Evolutionary conservation across 2,329 filamentous ascomycete species (phyloP), one percentile per base, ranked within the genome.

Genomic region (Penicillium polonicum): DNA sequence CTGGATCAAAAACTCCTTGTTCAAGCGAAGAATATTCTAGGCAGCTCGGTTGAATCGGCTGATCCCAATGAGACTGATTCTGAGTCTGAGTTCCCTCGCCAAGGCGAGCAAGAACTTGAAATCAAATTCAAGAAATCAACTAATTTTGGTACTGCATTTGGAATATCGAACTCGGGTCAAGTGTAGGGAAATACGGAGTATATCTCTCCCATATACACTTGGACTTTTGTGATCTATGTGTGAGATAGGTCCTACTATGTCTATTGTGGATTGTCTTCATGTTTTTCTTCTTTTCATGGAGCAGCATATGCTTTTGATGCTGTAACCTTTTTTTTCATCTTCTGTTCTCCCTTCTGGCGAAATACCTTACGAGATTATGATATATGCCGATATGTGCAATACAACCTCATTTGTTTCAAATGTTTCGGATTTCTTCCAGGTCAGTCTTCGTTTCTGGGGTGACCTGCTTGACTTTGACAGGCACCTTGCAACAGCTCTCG

Each of bases 61-160:
- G 64, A 65, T 27, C 50, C 61, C 27, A 61, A 70, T 6, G 67
- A 72, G 52, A 41, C 55, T 6, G 67, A 71, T 17, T 44, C 62
- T 33, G 68, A 69, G 36, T 35, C 63, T 44, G 68, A 68, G 31
- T 35, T 59, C 19, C 60, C 70, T 45, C 56, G 46, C 10, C 67
- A 67, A 45, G 61, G 64, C 41, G 68, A 73, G 39, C 66, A 65
- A 29, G 72, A 74, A 27, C 68, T 72, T 19, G 74, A 76, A 63
- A 65, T 79, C 57, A 77, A 72, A 60, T 74, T 80, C 63, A 79
- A 72, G 61, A 74, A 75, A 27, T 75, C 73, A 17, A 78, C 74
- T 19, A 79, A 79, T 66, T 79, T 80, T 69, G 78, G 77, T n/a
- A 77, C 76, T 55, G 78, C 76, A 5, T 80, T 78, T 72, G 78